Evolutionary conservation across 257 asterid species (phyloP), one percentile per base, ranked within the genome.

Genomic region (Buddleja alternifolia): DNA sequence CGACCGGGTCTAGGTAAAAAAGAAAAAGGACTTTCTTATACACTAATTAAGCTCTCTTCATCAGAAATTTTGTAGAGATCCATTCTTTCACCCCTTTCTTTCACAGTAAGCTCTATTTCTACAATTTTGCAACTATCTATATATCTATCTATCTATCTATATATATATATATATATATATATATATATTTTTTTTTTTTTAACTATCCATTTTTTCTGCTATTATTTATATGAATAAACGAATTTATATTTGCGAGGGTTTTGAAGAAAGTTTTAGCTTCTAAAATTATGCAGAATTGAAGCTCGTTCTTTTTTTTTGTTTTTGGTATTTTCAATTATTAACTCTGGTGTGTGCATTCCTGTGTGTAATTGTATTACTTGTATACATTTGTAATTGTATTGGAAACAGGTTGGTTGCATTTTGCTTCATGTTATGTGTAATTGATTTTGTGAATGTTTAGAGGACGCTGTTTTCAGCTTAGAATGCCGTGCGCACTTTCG

Each of bases 241-340:
- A 24, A 61, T 62, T 25, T 16, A n/a, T 44, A n/a, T 44, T 63
- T 32, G 46, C 19, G 69, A 66, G 69, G 74, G 74, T 74, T 74
- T 74, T 51, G 69, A 41, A 54, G 66, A 34, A 46, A 48, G 42
- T 55, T 72, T 24, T 45, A 42, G 67, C 63, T 73, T 65, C 63
- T 45, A 8, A 9, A 23, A 45, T 45, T 20, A 32, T 21, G 41
- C 10, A 17, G 47, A 56, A 24, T 21, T 2, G 34, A 32, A 20
- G 41, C 60, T 52, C 8, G 11, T 48, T 14, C 23, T 20, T 17
- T 4, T 37, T 51, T 36, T 36, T 66, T 34, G 4, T n/a, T 5
- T 29, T 29, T 2, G 34, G 34, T 29, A 29, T 44, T 44, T 44
- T 44, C n/a, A n/a, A 2, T 55, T n/a, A 14, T 32, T 59, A 21